phyloP scores from a whole-genome alignment of 257 asterid species.

The Capsicum rhomboideum region DNA sequence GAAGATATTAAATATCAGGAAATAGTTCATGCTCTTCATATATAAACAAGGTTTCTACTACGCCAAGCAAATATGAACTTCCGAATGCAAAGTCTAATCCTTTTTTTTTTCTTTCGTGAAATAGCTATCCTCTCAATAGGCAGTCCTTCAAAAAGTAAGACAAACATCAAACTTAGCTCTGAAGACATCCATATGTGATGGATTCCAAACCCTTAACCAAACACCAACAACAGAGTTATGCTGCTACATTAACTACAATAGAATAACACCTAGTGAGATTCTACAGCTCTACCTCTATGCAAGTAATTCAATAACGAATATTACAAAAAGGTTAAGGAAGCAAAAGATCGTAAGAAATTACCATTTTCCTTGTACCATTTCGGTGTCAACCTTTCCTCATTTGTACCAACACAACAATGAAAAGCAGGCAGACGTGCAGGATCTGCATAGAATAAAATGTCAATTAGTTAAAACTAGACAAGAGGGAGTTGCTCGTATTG shows the following conservation, averaged over 20 bases:
- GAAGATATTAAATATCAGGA: background rate
- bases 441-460: slow-evolving; percentile 33
- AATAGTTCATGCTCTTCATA: background rate
- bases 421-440: slow-evolving; percentile 79
- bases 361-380: slow-evolving; percentile 85
- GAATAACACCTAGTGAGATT: background rate
- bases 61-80: background rate
- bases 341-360: slow-evolving; percentile 12
- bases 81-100: background rate
- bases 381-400: slow-evolving; percentile 62
- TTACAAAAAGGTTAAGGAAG: background rate
- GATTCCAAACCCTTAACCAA: background rate
- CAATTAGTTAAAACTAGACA: background rate
- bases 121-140: background rate
- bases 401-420: slow-evolving; percentile 78
- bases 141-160: background rate
- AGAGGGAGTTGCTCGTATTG: too few relatives aligned
- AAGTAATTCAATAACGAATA: background rate
- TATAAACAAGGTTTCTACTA: background rate
- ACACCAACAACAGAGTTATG: background rate
- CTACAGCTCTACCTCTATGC: background rate
- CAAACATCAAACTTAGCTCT: background rate
- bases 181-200: background rate
- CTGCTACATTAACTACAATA: background rate
- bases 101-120: background rate